These are phyloP conservation scores for Penicillium robsamsonii DNA, from an alignment of 495 filamentous ascomycete species.

Conservation along the genomic window DNA sequence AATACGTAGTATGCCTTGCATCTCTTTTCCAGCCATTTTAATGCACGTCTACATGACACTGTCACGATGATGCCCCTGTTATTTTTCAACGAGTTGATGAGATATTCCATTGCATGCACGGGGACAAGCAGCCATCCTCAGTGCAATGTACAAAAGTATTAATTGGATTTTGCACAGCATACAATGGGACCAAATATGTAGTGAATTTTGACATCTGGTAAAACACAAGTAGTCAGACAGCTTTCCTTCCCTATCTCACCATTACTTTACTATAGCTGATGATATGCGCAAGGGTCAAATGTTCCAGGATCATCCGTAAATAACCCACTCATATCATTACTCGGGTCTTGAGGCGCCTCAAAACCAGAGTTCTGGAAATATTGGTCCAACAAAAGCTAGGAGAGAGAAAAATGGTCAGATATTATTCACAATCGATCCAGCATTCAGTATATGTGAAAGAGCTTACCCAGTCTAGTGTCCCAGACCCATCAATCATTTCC, in stretches of 20 bases:
- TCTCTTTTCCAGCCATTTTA: background rate
- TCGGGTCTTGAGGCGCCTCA: background rate
- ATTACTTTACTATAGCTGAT: background rate
- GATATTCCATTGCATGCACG: background rate
- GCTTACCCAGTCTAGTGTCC: conserved; percentile 40
- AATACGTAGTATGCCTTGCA: background rate
- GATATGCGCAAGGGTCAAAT: background rate
- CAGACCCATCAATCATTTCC: conserved; percentile 32
- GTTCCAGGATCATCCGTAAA: background rate
- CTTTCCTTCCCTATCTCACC: background rate
- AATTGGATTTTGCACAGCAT: background rate
- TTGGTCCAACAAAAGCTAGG: conserved; percentile 11
- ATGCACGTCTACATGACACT: background rate
- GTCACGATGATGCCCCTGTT: background rate
- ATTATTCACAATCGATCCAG: background rate
- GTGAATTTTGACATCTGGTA: background rate
- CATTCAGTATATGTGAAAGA: background rate
- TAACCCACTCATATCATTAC: background rate
- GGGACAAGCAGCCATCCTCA: background rate
- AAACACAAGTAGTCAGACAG: background rate
- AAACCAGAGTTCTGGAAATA: conserved; percentile 10
- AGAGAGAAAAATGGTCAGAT: background rate
- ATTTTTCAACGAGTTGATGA: background rate
- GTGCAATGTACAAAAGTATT: background rate
- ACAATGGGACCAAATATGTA: background rate